A percentile compares a stretch with the other conserved stretches of the same genome.
phyloP scores from a whole-genome alignment of 176 grass and related monocot species.

The Paspalum notatum region DNA sequence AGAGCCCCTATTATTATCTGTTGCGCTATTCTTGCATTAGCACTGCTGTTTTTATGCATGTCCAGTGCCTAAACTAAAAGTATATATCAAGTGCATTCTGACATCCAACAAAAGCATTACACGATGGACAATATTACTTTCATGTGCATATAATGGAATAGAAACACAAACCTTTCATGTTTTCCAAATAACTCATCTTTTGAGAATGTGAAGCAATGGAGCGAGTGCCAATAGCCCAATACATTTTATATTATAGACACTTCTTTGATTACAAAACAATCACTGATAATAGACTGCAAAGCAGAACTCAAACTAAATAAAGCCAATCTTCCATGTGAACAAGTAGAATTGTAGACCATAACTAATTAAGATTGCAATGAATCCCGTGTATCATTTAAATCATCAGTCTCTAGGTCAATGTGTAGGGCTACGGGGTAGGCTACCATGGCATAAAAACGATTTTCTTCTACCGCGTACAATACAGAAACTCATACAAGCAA shows the following conservation, averaged over 20 bases:
- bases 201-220: not conserved
- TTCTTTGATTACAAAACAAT: constrained; percentile 10
- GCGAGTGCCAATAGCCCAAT: not conserved
- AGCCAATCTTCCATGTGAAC: not conserved
- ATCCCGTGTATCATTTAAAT: not conserved
- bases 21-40: constrained; percentile 1
- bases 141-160: constrained; percentile 27
- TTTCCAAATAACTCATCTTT: constrained; percentile 12
- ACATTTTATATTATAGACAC: not conserved
- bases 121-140: constrained; percentile 6
- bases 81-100: not conserved
- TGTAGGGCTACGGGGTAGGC: too few relatives aligned
- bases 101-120: not conserved
- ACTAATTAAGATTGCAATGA: not conserved
- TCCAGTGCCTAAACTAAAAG: not conserved
- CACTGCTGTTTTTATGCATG: not conserved
- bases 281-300: constrained; percentile 7
- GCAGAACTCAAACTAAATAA: not conserved
- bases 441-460: too few relatives aligned
- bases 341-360: not conserved
- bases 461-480: too few relatives aligned
- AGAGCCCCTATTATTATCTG: too few relatives aligned
- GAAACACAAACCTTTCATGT: not conserved
- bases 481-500: too few relatives aligned
- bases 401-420: not conserved